Conservation (phyloP, 164 flowering plant species). For the Vitis rotundifolia region DNA sequence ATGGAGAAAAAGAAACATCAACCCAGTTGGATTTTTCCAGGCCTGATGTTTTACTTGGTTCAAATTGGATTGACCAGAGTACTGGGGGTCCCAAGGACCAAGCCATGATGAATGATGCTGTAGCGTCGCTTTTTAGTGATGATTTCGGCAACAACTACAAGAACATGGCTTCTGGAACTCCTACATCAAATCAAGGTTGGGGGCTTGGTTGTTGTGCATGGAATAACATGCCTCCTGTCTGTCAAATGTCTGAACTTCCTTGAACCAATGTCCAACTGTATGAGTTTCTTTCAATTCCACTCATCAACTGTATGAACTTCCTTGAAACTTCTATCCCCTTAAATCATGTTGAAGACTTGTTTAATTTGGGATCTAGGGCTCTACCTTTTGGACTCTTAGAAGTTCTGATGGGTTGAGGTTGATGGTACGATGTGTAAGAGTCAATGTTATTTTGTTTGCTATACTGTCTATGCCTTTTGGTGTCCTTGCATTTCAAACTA, state of each 20-base stretch:
- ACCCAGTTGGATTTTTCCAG: conserved; percentile 24
- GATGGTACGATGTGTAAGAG: conserved; percentile 7
- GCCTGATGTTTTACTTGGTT: conserved; percentile 59
- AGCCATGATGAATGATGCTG: conserved; percentile 32
- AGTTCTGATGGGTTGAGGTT: conserved; percentile 7
- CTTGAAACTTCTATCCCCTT: conserved; percentile 14
- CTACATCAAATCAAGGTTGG: conserved; percentile 39
- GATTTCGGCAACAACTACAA: conserved; percentile 46
- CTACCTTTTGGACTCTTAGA: background rate
- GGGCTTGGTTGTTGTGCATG: conserved; percentile 35
- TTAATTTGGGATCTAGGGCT: conserved; percentile 6
- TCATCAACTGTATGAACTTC: background rate
- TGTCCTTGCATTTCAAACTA: background rate
- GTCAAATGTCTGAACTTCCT: conserved; percentile 50
- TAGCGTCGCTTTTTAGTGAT: conserved; percentile 48
- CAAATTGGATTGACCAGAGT: conserved; percentile 50
- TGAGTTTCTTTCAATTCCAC: conserved; percentile 1
- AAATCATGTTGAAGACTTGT: conserved; percentile 19
- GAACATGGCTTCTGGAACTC: conserved; percentile 29
- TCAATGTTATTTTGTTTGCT: background rate
- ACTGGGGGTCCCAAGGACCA: conserved; percentile 33
- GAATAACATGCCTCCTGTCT: conserved; percentile 64
- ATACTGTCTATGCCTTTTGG: background rate
- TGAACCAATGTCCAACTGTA: conserved; percentile 3
- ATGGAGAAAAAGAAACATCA: conserved; percentile 21